Evolutionary conservation across 2,329 filamentous ascomycete genomes (phyloP), one percentile per base, ranked within the genome.

Genomic region (Orbilia quercus): DNA sequence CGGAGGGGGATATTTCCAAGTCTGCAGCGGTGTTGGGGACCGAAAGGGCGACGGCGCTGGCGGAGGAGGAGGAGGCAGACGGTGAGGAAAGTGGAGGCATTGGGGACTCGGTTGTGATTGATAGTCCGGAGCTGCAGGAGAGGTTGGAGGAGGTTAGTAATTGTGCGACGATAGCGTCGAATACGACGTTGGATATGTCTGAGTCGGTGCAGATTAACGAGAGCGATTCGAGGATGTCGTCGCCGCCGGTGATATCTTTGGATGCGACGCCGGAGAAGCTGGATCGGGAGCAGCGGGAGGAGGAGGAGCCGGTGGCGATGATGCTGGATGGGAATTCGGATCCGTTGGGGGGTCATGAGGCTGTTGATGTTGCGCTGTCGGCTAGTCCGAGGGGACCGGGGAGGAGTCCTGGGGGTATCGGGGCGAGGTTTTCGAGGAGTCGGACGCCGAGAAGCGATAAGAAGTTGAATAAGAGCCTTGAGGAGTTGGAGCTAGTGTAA

Each of bases 211-310:
- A 64, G 22, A 38, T 72, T 22, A 57, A 64, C 16, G 67, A 72
- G 31, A 72, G 67, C 47, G 67, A 72, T 54, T 72, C 67, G 28
- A 53, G 67, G 12, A 64, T 72, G 67, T 72, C 67, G 12, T 58
- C 67, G 18, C 67, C 67, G 28, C 67, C 67, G 20, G 55, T 72
- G 22, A 65, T 72, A 11, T 72, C 67, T 31, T 34, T 72, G 14
- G 67, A 72, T 31, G 58, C 60, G 11, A 72, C 66, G 11, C 66
- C 66, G 0, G 66, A 72, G 23, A 71, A 64, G 36, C 42, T 14
- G 40, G 16, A 50, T 40, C 25, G n/a, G 36, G 23, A 51, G 6
- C 25, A 51, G 20, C 20, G 38, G 25, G 44, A 40, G 25, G 59
- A 59, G 9, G 66, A 72, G 3, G 66, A 72, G 47, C 59, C 67